Percentiles rank a stretch among this genome's conserved stretches.
Conservation (phyloP, 1,284 basidiomycete species). For the Ustilago curta region DNA sequence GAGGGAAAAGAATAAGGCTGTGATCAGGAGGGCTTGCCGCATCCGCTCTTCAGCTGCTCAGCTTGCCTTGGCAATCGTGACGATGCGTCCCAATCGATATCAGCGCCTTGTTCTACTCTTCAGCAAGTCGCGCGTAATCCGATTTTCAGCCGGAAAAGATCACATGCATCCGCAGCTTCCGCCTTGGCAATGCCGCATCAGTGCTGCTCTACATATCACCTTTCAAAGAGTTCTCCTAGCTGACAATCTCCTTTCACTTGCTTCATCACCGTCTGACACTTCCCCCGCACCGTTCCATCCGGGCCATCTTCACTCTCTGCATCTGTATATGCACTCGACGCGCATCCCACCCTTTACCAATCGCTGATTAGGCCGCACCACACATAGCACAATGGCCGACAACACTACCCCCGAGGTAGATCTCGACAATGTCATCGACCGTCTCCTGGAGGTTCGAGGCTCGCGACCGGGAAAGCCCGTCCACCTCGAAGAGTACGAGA, state of each 20-base stretch:
- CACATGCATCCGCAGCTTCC: background rate
- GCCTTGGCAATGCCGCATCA: background rate
- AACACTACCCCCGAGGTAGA: conserved; percentile 65
- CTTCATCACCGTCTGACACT: background rate
- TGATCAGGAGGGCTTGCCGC: background rate
- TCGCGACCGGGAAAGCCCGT: conserved; percentile 92
- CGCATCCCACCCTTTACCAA: background rate
- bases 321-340: conserved; percentile 4
- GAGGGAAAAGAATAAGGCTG: background rate
- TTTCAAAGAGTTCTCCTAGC: background rate
- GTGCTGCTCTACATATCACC: background rate
- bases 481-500: conserved; percentile 93
- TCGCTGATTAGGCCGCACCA: conserved; percentile 21
- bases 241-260: background rate
- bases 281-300: background rate
- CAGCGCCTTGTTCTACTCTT: background rate
- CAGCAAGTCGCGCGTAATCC: background rate
- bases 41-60: background rate
- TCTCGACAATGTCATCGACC: conserved; percentile 69
- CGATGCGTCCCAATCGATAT: background rate
- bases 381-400: conserved; percentile 63
- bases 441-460: conserved; percentile 77
- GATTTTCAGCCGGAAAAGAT: no score
- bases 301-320: background rate
- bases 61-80: background rate